Percentiles rank a stretch among this genome's conserved stretches.
These are phyloP conservation scores for Penicillium parvum DNA, from an alignment of 495 filamentous ascomycete genomes.

Conservation along the genomic window DNA sequence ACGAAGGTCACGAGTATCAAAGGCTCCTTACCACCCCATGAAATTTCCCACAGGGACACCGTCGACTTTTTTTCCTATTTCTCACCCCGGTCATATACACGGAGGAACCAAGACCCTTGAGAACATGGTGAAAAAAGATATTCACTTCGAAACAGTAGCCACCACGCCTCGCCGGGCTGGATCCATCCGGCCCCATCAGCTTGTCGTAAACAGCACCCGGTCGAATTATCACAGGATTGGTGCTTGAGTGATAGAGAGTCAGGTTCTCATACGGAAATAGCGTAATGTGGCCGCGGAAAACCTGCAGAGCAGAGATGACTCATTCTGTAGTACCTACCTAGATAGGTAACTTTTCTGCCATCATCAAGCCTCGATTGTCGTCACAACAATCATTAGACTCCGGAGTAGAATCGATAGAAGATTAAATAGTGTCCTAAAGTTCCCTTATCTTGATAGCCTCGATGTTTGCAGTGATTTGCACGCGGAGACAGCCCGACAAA, in stretches of 20 bases:
- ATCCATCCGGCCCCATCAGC: constrained; percentile 43
- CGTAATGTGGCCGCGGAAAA: constrained; percentile 47
- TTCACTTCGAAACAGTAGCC: constrained; percentile 79
- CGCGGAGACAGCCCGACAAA: too few species aligned
- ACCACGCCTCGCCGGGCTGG: constrained; percentile 47
- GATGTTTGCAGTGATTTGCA: too few species aligned
- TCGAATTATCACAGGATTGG: constrained; percentile 50
- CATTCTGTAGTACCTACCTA: too few species aligned
- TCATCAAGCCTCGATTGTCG: too few species aligned
- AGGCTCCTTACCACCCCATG: constrained; percentile 40
- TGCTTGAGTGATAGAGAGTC: constrained; percentile 49
- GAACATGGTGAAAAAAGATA: constrained; percentile 58
- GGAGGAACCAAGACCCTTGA: constrained; percentile 58
- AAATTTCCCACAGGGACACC: constrained; percentile 34
- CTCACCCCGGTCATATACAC: constrained; percentile 50
- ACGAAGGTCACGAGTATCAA: background rate
- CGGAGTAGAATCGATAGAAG: too few species aligned
- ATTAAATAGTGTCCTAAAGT: too few species aligned
- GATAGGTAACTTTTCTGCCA: background rate
- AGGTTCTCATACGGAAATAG: constrained; percentile 70
- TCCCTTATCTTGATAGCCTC: too few species aligned
- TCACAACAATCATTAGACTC: too few species aligned
- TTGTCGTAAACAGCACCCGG: constrained; percentile 59
- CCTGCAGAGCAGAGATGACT: too few species aligned
- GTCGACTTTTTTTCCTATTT: constrained; percentile 30